Conservation (phyloP, 169 alveolate species). For the Perkinsus olseni region DNA sequence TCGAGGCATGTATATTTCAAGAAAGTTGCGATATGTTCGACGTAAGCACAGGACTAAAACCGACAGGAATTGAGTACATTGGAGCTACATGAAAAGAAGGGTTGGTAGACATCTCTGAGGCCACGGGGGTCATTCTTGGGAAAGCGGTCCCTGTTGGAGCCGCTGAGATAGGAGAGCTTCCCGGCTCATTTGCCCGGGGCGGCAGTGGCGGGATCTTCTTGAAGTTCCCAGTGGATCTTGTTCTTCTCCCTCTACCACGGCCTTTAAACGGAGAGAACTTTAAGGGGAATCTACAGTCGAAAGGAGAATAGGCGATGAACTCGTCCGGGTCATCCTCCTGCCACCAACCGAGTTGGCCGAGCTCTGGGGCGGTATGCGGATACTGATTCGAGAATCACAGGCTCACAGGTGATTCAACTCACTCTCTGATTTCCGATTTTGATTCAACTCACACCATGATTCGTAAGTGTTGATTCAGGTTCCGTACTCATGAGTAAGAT, state of each 20-base stretch:
- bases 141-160: background rate
- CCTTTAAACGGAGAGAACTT: background rate
- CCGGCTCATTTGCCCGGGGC: background rate
- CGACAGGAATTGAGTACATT: background rate
- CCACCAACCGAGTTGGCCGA: background rate
- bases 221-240: no score
- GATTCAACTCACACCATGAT: no score
- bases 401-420: no score
- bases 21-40: background rate
- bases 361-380: no score
- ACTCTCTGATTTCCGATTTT: no score
- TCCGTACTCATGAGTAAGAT: no score
- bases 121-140: background rate
- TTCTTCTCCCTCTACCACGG: no score
- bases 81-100: background rate
- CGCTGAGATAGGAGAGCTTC: background rate
- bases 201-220: no score
- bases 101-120: background rate
- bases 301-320: background rate
- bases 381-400: no score
- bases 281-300: background rate
- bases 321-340: background rate
- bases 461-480: no score
- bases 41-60: background rate
- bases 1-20: background rate